Base-by-base conservation (phyloP, 2,329 filamentous ascomycete genomes). In the Fusarium mexicanum region DNA sequence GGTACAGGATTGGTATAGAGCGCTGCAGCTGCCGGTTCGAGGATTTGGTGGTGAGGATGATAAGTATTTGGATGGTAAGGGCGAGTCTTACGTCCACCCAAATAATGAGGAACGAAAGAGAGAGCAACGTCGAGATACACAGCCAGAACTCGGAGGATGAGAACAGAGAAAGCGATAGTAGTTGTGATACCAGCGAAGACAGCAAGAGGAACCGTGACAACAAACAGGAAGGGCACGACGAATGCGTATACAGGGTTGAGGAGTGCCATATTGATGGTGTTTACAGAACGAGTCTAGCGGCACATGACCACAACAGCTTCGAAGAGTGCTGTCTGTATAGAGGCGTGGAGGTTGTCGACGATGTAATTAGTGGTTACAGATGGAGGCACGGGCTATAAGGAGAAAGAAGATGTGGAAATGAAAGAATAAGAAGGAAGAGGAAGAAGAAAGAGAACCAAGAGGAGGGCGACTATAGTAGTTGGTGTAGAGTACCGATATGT, bases 161-260 rank as follows among this genome's bases (percentile, higher is more conserved):
- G 86, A 41, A 92, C 85, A 43, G 87, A 84, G 72, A 91, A 88
- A 44, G 91, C 90, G 54, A 92, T 75, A 9, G 86, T 86, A 62
- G 91, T 90, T 38, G 91, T 93, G 72, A 92, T 82, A 71, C 86
- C 87, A 60, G 91, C 91, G 62, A 91, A 87, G 57, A 92, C 79
- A 74, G 89, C 86, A 61, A 93, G 85, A 14, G 91, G 91, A 18
- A 92, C 82, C 29, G 90, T 91, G 77, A 91, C 84, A 72, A 92
- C 72, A 77, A 90, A 86, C 73, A 93, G 84, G 76, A 92, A 86
- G n/a, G 91, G 90, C 59, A 92, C 85, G 60, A 91, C 83, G 55
- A 92, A 80, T 73, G 85, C 83, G 79, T 90, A 87, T 67, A 89
- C 80, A 31, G 88, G 87, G 58, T 86, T 89, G 77, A 90, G 81